Conservation (phyloP, 2,329 filamentous ascomycete genomes). For the Fusarium torreyae region DNA sequence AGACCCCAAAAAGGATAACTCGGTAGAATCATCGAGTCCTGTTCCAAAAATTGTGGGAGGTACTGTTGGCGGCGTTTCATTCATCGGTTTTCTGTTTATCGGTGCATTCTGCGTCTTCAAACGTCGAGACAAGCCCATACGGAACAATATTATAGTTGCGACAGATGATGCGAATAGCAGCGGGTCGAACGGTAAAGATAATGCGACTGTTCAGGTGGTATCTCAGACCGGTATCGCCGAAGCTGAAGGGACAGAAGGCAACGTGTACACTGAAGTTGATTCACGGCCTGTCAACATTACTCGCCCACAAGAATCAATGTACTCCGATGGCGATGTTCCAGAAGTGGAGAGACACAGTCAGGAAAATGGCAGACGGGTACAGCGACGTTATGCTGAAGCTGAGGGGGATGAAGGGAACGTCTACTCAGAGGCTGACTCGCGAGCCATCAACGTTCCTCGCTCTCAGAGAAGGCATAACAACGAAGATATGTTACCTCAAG, state of each 20-base stretch:
- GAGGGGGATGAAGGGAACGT: not conserved
- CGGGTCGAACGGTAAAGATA: constrained; percentile 1
- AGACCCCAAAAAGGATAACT: not conserved
- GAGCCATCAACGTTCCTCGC: not conserved
- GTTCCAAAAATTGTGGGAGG: constrained; percentile 34
- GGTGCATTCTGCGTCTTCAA: constrained; percentile 30
- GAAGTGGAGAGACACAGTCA: too few relatives aligned
- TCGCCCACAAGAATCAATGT: not conserved
- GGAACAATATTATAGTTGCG: not conserved
- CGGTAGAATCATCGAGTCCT: constrained; percentile 6
- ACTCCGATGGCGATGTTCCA: not conserved
- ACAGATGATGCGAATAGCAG: not conserved
- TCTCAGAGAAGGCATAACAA: not conserved
- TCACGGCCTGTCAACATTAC: not conserved
- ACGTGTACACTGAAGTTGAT: constrained; percentile 22
- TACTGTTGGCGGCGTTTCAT: constrained; percentile 34
- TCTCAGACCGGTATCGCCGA: constrained; percentile 8
- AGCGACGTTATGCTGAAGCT: not conserved
- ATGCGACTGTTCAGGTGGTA: not conserved
- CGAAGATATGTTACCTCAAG: not conserved
- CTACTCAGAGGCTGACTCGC: constrained; percentile 9
- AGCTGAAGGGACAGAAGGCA: constrained; percentile 23
- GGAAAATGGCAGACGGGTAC: not conserved
- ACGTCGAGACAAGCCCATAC: constrained; percentile 12
- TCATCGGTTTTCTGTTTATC: constrained; percentile 34